These are phyloP conservation scores for Leptographium radiaticola DNA, from an alignment of 2,329 filamentous ascomycete species.

Conservation along the genomic window DNA sequence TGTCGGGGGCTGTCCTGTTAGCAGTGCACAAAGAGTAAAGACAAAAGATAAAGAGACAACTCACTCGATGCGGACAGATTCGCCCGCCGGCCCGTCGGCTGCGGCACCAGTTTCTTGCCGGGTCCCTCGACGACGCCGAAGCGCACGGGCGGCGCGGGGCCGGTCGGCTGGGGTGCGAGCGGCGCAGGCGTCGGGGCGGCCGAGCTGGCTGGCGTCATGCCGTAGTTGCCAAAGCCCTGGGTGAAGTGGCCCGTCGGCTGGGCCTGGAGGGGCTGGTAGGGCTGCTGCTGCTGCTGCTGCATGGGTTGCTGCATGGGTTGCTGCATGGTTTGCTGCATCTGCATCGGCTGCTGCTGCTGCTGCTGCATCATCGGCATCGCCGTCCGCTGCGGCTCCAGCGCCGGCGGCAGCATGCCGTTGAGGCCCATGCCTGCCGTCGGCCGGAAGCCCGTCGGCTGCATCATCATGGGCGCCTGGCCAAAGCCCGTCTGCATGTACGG, in stretches of 20 bases:
- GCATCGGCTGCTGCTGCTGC: constrained; percentile 46
- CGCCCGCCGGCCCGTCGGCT: constrained; percentile 78
- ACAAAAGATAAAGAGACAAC: constrained; percentile 19
- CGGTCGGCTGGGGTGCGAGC: constrained; percentile 65
- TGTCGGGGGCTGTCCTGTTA: constrained; percentile 16
- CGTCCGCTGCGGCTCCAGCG: constrained; percentile 65
- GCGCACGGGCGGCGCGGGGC: constrained; percentile 73
- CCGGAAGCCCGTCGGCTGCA: constrained; percentile 51
- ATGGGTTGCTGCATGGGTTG: no score
- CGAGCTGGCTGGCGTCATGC: constrained; percentile 34
- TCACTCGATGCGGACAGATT: constrained; percentile 93
- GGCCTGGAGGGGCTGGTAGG: constrained; percentile 46
- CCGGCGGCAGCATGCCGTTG: constrained; percentile 33
- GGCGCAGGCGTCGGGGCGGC: constrained; percentile 42
- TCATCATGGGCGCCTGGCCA: constrained; percentile 27
- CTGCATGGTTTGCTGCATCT: constrained; percentile 26
- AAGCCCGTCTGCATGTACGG: constrained; percentile 24
- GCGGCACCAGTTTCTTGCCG: constrained; percentile 70
- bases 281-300: constrained; percentile 30
- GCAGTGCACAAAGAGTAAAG: not conserved
- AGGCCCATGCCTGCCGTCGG: constrained; percentile 22
- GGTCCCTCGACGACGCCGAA: constrained; percentile 66
- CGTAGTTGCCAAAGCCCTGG: constrained; percentile 26
- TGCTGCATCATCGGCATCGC: constrained; percentile 37
- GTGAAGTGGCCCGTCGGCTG: constrained; percentile 51